Conservation (phyloP, 768 basidiomycete species). For the Suillus variegatus region DNA sequence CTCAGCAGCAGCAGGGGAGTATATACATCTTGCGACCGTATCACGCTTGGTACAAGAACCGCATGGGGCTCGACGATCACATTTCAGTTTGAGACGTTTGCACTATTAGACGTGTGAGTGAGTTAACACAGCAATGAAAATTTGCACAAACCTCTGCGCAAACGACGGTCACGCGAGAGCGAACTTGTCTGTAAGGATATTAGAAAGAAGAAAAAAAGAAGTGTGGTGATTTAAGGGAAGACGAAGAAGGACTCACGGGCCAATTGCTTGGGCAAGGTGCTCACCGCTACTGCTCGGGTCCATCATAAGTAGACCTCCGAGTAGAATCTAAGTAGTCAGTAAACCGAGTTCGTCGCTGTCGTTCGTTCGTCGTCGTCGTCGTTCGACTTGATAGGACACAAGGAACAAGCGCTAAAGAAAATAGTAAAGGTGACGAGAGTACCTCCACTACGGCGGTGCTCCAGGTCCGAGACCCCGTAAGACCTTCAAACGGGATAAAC, state of each 20-base stretch:
- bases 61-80: constrained; percentile 78
- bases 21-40: constrained; percentile 69
- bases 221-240: constrained; percentile 4
- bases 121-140: neutral
- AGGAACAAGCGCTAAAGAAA: constrained; percentile 6
- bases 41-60: constrained; percentile 79
- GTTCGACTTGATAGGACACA: neutral
- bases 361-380: neutral
- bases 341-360: neutral
- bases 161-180: constrained; percentile 77
- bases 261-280: constrained; percentile 13
- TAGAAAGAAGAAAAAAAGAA: constrained; percentile 13
- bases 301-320: neutral
- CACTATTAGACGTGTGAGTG: constrained; percentile 47
- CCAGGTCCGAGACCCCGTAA: constrained; percentile 5
- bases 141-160: constrained; percentile 66
- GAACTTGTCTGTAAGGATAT: constrained; percentile 52
- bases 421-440: constrained; percentile 2
- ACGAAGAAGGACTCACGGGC: constrained; percentile 30
- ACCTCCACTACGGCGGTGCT: neutral
- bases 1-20: constrained; percentile 81
- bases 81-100: constrained; percentile 86
- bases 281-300: constrained; percentile 1
- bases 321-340: neutral
- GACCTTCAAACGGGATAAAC: neutral